Conservation (phyloP, 352 stramenopile genomes). For the Plasmopara viticola region DNA sequence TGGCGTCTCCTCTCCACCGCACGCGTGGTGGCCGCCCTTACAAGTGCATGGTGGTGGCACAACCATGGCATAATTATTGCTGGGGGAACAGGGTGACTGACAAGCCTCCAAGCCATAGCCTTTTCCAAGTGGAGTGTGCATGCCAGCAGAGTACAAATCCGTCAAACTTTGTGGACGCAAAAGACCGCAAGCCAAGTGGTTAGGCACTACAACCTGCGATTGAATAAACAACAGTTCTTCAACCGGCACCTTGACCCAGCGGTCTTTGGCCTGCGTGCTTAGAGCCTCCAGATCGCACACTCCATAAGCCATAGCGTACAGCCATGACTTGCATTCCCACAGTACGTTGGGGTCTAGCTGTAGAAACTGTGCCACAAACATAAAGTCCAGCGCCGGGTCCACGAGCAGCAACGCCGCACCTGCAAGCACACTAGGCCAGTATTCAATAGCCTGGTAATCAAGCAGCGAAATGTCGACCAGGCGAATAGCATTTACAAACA, state of each 20-base stretch:
- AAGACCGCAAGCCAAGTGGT: constrained; percentile 52
- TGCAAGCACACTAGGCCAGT: constrained; percentile 68
- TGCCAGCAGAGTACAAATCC: constrained; percentile 36
- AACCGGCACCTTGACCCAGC: constrained; percentile 59
- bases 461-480: constrained; percentile 71
- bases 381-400: constrained; percentile 57
- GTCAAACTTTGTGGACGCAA: constrained; percentile 40
- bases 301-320: constrained; percentile 49
- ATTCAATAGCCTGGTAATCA: constrained; percentile 72
- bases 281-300: constrained; percentile 42
- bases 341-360: constrained; percentile 70
- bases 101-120: constrained; percentile 31
- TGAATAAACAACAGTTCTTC: constrained; percentile 74
- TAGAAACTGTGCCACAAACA: constrained; percentile 78
- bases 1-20: constrained; percentile 27
- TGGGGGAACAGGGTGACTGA: constrained; percentile 53
- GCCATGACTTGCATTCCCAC: constrained; percentile 80
- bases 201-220: constrained; percentile 52
- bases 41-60: constrained; percentile 35
- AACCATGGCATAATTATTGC: constrained; percentile 49
- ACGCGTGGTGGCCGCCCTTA: constrained; percentile 51
- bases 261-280: constrained; percentile 46
- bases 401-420: constrained; percentile 64
- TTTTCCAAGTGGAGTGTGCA: constrained; percentile 29
- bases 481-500: constrained; percentile 61